Evolutionary conservation across 352 stramenopile genomes (phyloP).

Genomic region (Globisporangium megalacanthum): DNA sequence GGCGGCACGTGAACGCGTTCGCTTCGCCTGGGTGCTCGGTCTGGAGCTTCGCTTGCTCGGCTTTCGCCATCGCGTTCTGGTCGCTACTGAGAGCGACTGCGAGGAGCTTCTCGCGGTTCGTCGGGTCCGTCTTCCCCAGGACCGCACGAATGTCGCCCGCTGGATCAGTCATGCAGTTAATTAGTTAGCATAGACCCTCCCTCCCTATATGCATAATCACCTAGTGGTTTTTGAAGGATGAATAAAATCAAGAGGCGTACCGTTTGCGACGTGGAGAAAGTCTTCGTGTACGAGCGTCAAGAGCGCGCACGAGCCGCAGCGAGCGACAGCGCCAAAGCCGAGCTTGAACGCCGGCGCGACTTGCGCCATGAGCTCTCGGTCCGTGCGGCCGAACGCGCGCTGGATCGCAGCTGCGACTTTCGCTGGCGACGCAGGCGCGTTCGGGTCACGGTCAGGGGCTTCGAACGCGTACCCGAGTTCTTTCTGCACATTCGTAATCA

Average conservation of each 20-base stretch:
- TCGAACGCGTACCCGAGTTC: constrained; percentile 54
- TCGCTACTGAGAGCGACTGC: constrained; percentile 85
- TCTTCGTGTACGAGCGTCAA: constrained; percentile 72
- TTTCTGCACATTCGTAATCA: constrained; percentile 80
- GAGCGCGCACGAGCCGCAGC: constrained; percentile 86
- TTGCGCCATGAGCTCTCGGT: constrained; percentile 79
- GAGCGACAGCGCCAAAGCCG: constrained; percentile 86
- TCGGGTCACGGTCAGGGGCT: constrained; percentile 15
- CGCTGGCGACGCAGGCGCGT: constrained; percentile 27
- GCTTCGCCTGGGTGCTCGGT: constrained; percentile 84
- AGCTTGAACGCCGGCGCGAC: constrained; percentile 86
- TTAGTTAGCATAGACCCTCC: too few species aligned
- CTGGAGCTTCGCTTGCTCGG: constrained; percentile 83
- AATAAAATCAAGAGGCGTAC: constrained; percentile 6
- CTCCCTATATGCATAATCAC: too few species aligned
- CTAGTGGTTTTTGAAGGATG: background rate
- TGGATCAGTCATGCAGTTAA: constrained; percentile 1
- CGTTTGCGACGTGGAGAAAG: constrained; percentile 84
- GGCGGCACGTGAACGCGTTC: constrained; percentile 90
- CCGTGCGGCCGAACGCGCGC: constrained; percentile 80
- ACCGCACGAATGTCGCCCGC: constrained; percentile 81
- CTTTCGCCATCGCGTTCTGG: constrained; percentile 89
- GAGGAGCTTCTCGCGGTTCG: constrained; percentile 33
- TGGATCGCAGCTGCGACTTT: constrained; percentile 67
- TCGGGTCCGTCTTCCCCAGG: constrained; percentile 39